These are phyloP conservation scores for Mycena haematopus DNA, from an alignment of 768 basidiomycete species.

Conservation along the genomic window DNA sequence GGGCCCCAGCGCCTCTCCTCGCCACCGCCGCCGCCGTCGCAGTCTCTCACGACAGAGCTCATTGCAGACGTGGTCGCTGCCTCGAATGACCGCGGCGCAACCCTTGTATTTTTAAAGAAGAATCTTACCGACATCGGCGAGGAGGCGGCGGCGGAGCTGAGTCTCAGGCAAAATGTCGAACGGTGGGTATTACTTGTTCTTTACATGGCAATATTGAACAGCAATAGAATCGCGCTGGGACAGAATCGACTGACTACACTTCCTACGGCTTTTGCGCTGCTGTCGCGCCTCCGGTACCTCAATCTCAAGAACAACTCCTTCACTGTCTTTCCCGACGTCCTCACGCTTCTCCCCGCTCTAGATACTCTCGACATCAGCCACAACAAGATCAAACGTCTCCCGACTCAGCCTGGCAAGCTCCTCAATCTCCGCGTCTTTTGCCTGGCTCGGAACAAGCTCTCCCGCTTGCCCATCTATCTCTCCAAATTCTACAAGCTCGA, in stretches of 20 bases:
- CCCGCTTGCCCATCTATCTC: constrained; percentile 80
- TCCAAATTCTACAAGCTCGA: constrained; percentile 73
- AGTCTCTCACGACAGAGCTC: constrained; percentile 49
- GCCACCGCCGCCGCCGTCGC: constrained; percentile 52
- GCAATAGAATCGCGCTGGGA: constrained; percentile 73
- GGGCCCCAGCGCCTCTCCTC: constrained; percentile 27
- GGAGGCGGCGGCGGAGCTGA: constrained; percentile 78
- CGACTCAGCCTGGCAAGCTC: constrained; percentile 80
- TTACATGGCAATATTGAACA: background rate
- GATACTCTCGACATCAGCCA: constrained; percentile 95
- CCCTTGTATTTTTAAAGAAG: constrained; percentile 84
- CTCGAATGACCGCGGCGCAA: constrained; percentile 81
- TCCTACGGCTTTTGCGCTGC: constrained; percentile 73
- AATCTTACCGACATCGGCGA: constrained; percentile 77
- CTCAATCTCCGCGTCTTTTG: constrained; percentile 83
- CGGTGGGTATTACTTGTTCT: constrained; percentile 50
- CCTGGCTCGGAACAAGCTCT: constrained; percentile 84
- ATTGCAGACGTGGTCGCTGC: constrained; percentile 67
- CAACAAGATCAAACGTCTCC: constrained; percentile 86
- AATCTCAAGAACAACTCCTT: constrained; percentile 89
- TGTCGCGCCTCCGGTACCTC: constrained; percentile 81
- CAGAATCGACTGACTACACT: constrained; percentile 83
- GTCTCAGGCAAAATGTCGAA: constrained; percentile 62
- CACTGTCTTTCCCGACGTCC: constrained; percentile 83
- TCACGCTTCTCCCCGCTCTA: constrained; percentile 61